Evolutionary conservation across 345 rosid genomes (phyloP).

Genomic region (Eucalyptus fibrosa): DNA sequence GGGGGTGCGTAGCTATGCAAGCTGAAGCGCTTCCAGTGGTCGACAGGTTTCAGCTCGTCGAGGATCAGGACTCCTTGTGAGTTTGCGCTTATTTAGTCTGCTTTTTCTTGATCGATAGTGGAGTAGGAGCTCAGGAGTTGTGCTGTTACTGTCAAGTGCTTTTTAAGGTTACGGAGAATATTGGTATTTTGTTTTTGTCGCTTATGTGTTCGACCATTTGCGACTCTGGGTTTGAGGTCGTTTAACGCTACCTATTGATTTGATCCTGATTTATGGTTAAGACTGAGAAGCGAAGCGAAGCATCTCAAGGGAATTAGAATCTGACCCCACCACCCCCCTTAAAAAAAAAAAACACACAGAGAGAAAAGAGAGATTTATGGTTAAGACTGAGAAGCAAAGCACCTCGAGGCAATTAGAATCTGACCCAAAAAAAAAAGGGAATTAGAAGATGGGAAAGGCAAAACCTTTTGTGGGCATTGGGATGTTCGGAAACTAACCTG

Average conservation of each 20-base stretch:
- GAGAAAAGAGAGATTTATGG: not conserved
- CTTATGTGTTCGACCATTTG: not conserved
- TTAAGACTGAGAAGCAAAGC: not conserved
- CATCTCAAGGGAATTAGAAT: not conserved
- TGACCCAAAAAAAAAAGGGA: not conserved
- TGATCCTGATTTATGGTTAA: not conserved
- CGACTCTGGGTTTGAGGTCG: not conserved
- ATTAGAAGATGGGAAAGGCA: not conserved
- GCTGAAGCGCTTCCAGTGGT: constrained; percentile 82
- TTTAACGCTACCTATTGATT: not conserved
- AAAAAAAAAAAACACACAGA: too few relatives aligned
- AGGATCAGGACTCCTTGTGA: constrained; percentile 44
- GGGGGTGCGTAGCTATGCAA: constrained; percentile 53
- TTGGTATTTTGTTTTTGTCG: not conserved
- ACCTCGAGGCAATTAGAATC: not conserved
- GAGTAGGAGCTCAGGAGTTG: not conserved
- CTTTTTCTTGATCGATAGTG: not conserved
- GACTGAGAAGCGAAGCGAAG: not conserved
- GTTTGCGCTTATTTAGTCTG: not conserved
- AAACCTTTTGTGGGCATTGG: not conserved
- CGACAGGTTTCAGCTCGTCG: constrained; percentile 39
- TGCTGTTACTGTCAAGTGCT: not conserved
- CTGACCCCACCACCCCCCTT: rapidly evolving
- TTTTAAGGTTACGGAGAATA: not conserved
- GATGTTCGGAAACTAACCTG: not conserved